These are phyloP conservation scores for Cladosporium colombiae DNA, from an alignment of 2,329 filamentous ascomycete species.

Conservation along the genomic window DNA sequence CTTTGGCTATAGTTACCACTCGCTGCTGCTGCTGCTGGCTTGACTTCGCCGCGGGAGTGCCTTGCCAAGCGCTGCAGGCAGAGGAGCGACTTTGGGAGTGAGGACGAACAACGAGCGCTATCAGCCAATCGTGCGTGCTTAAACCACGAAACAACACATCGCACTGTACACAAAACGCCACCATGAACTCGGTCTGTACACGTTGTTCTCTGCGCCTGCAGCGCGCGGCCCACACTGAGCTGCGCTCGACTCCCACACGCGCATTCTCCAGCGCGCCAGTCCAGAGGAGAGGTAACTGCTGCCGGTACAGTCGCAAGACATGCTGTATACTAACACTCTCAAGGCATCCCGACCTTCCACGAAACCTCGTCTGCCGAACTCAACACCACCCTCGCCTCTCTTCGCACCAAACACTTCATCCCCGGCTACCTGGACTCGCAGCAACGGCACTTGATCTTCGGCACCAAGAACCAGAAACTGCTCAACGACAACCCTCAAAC, in stretches of 20 bases:
- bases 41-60: conserved; percentile 17
- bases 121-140: background rate
- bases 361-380: conserved; percentile 45
- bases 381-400: conserved; percentile 40
- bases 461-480: conserved; percentile 41
- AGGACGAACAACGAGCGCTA: background rate
- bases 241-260: conserved; percentile 24
- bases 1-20: conserved; percentile 13
- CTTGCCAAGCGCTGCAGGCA: conserved; percentile 8
- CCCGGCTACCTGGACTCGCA: conserved; percentile 45
- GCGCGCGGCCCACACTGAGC: conserved; percentile 27
- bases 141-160: background rate
- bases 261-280: conserved; percentile 30
- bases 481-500: conserved; percentile 47
- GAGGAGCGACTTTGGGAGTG: conserved; percentile 13
- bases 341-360: conserved; percentile 44
- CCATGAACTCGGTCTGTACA: conserved; percentile 34
- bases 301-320: background rate
- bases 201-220: conserved; percentile 37
- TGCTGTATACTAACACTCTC: background rate
- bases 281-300: conserved; percentile 19
- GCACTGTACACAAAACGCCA: conserved; percentile 1
- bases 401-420: conserved; percentile 49
- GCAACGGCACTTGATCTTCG: conserved; percentile 47
- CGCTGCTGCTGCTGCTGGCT: background rate